phyloP scores from a whole-genome alignment of 805 yeast species.

The Kodamaea fukazawae region DNA sequence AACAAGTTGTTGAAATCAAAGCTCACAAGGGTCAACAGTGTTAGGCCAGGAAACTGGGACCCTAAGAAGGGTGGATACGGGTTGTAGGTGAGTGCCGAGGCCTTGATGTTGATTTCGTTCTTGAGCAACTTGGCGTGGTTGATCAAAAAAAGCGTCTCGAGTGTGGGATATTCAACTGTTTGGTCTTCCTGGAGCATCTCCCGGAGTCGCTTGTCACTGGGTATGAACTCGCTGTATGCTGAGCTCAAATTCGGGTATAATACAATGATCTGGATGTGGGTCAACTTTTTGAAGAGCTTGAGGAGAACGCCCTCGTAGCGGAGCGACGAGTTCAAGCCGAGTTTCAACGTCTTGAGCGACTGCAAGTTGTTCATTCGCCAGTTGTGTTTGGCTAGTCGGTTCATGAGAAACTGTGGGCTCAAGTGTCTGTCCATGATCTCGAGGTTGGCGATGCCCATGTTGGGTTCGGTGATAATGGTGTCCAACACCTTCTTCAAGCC shows the following conservation, averaged over 20 bases:
- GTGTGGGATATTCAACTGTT: conserved; percentile 2
- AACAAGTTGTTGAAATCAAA: conserved; percentile 29
- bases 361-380: conserved; percentile 27
- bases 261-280: conserved; percentile 21
- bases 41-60: conserved; percentile 21
- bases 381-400: conserved; percentile 21
- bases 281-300: conserved; percentile 22
- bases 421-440: conserved; percentile 28
- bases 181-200: not conserved
- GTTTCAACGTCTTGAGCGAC: conserved; percentile 19
- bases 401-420: conserved; percentile 24
- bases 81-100: conserved; percentile 18
- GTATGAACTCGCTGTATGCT: conserved; percentile 17
- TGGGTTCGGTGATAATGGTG: conserved; percentile 21
- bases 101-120: conserved; percentile 9
- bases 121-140: conserved; percentile 27
- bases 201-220: conserved; percentile 17
- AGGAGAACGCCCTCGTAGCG: conserved; percentile 19
- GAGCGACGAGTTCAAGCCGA: conserved; percentile 27
- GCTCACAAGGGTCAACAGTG: conserved; percentile 27
- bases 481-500: conserved; percentile 31
- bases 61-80: conserved; percentile 26
- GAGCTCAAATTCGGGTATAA: conserved; percentile 18
- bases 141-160: conserved; percentile 22
- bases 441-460: conserved; percentile 20